Evolutionary conservation across 768 basidiomycete genomes (phyloP), one percentile per base, ranked within the genome.

Genomic region (Leucocoprinus birnbaumii): DNA sequence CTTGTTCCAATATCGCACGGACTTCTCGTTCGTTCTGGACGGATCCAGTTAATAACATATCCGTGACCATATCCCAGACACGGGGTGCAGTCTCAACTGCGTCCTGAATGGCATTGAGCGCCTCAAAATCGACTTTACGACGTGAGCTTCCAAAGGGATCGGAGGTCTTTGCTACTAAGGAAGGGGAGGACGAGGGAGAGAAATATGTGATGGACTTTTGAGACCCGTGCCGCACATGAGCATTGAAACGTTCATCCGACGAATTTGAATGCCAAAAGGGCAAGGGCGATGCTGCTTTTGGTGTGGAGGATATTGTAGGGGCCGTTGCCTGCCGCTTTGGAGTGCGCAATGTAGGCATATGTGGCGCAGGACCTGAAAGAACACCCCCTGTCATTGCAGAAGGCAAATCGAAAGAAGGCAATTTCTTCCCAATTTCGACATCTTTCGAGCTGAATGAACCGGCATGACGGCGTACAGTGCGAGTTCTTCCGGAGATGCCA

Each of bases 361-460:
- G 66, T 1, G 68, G 64, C 18, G 70, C 68, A 24, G 66, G 59
- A n/a, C 70, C 69, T 11, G 54, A 48, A 18, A 73, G 65, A 27
- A 76, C 62, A 21, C 76, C 73, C 51, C 74, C 68, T 11, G 68
- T 62, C 51, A 66, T 63, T 27, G 61, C 63, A 37, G 77, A 73
- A 7, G 75, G 59, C 13, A 74, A 68, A 43, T 84, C 80, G 59
- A 82, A 81, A n/a, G 86, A 86, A 7, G 90, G 87, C 48, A 91
- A 66, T 52, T 82, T 76, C 69, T 86, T 91, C 38, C 94, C 94
- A 48, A 91, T 85, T 65, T 96, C 87, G 5, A 96, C 89, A 66
- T 97, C 94, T 65, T 92, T 89, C 22, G 80, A 85, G 58, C 94
- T 96, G 73, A 96, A 98, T 3, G 94, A 96, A n/a, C 94, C 94